Conservation (phyloP, 305 asterid species). For the Petunia hybrid region DNA sequence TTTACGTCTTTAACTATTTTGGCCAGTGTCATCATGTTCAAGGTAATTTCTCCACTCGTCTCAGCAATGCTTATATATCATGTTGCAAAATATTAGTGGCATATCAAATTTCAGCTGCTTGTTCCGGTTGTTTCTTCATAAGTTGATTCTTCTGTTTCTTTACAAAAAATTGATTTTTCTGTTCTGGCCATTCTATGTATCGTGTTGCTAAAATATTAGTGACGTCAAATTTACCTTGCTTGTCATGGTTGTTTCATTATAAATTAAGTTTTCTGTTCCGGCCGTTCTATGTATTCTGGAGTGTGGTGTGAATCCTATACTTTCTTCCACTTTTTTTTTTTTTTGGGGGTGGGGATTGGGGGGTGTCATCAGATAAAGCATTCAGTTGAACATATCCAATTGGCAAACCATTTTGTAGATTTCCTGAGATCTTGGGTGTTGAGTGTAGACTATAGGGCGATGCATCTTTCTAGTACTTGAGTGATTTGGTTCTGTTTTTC, state of each 20-base stretch:
- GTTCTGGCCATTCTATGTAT: neutral
- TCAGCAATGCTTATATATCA: neutral
- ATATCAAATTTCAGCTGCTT: neutral
- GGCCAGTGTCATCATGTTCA: constrained; percentile 99
- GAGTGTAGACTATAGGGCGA: neutral
- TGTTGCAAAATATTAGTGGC: neutral
- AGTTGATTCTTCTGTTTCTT: neutral
- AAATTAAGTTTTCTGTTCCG: neutral
- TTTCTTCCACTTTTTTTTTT: neutral
- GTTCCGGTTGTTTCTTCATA: neutral
- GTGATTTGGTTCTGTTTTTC: neutral
- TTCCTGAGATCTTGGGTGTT: neutral
- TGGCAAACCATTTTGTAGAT: neutral
- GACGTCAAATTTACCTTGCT: neutral
- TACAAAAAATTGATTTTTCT: neutral
- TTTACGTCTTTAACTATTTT: constrained; percentile 93
- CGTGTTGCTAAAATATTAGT: neutral
- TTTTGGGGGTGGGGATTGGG: neutral
- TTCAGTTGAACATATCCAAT: neutral
- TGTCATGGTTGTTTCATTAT: neutral
- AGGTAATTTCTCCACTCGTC: constrained; percentile 62
- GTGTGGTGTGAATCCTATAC: neutral
- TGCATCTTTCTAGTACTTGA: constrained; percentile 11
- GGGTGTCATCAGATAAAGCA: constrained; percentile 1
- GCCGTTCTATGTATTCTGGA: neutral